Conservation (phyloP, 345 rosid genomes). For the Boechera divaricarpa region DNA sequence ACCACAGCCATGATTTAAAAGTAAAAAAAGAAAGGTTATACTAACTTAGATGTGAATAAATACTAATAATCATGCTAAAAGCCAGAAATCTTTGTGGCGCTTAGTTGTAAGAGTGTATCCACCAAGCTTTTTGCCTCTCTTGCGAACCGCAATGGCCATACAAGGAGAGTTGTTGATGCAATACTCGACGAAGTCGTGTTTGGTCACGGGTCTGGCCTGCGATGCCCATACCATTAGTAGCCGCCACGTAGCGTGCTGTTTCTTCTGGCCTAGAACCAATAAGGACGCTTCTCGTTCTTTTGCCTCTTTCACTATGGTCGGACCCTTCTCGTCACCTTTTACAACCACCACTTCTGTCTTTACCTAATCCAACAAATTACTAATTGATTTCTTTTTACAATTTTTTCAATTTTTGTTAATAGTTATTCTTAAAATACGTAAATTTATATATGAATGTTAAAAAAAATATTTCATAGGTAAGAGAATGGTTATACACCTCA, state of each 20-base stretch:
- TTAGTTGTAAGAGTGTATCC: slow-evolving; percentile 94
- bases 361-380: slow-evolving; percentile 50
- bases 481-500: slow-evolving; percentile 48
- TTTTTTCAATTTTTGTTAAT: too few relatives aligned
- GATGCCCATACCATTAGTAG: slow-evolving; percentile 78
- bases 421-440: too few relatives aligned
- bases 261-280: slow-evolving; percentile 78
- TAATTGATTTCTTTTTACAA: not conserved
- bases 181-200: slow-evolving; percentile 71
- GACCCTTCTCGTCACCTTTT: slow-evolving; percentile 83
- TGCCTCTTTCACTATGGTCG: slow-evolving; percentile 82
- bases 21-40: not conserved
- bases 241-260: slow-evolving; percentile 78
- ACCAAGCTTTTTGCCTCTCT: slow-evolving; percentile 80
- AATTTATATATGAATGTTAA: too few relatives aligned
- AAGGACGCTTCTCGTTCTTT: slow-evolving; percentile 64
- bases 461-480: too few relatives aligned
- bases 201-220: slow-evolving; percentile 26
- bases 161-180: slow-evolving; percentile 85
- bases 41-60: not conserved
- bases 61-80: slow-evolving; percentile 53
- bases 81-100: slow-evolving; percentile 97
- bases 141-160: slow-evolving; percentile 90
- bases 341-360: slow-evolving; percentile 65
- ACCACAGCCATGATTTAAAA: slow-evolving; percentile 24